Percentiles rank a stretch among this genome's conserved stretches.
phyloP scores from a whole-genome alignment of 2,329 filamentous ascomycete genomes.

The Alternaria atra region DNA sequence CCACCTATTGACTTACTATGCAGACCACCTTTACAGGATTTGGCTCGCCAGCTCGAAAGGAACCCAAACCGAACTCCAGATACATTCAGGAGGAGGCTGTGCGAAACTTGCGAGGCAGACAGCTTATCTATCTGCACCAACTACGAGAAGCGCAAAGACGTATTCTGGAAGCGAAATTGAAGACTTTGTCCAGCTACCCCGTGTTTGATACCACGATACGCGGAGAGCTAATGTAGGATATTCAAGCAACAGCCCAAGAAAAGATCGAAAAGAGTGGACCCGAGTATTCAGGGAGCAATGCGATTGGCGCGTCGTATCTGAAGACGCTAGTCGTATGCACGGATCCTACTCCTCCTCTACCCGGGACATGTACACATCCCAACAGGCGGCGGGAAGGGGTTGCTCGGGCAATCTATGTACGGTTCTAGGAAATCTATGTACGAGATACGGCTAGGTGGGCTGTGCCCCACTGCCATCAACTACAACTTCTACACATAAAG shows the following conservation, averaged over 20 bases:
- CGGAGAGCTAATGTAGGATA: slow-evolving; percentile 1
- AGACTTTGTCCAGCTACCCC: background rate
- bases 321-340: slow-evolving; percentile 13
- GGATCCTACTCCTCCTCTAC: background rate
- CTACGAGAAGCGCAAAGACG: background rate
- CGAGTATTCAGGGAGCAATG: slow-evolving; percentile 3
- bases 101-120: background rate
- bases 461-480: background rate
- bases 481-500: slow-evolving; percentile 2
- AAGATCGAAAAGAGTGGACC: background rate
- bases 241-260: background rate
- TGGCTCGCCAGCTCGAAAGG: background rate
- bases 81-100: background rate
- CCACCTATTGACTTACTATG: background rate
- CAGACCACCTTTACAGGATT: background rate
- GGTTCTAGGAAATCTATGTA: slow-evolving; percentile 1
- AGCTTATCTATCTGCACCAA: background rate
- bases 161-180: slow-evolving; percentile 1
- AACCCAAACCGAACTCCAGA: background rate
- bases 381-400: background rate
- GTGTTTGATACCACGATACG: background rate
- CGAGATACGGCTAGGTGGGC: slow-evolving; percentile 1
- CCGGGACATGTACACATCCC: background rate
- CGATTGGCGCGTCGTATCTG: slow-evolving; percentile 13
- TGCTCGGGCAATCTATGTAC: background rate